Evolutionary conservation across 2,329 filamentous ascomycete genomes (phyloP).

Genomic region (Botryotinia convoluta): DNA sequence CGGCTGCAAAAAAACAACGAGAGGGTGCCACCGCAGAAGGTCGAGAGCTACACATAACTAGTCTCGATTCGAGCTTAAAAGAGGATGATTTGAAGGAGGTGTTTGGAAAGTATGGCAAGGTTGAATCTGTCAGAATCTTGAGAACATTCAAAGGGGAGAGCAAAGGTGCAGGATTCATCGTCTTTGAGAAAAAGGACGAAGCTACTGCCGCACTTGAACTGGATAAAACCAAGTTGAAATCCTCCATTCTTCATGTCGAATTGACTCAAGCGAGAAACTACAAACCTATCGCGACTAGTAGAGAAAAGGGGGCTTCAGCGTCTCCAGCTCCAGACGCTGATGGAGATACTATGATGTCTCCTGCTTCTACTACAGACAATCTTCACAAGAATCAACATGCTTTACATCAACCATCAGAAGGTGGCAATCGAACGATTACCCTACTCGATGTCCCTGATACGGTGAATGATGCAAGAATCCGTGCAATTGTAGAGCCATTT

Average conservation of each 20-base stretch:
- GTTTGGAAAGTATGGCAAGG: slow-evolving; percentile 72
- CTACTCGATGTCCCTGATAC: slow-evolving; percentile 89
- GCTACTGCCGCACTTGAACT: slow-evolving; percentile 66
- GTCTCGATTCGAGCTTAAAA: slow-evolving; percentile 58
- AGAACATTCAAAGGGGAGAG: slow-evolving; percentile 64
- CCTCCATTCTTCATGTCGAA: slow-evolving; percentile 65
- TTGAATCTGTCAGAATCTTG: slow-evolving; percentile 71
- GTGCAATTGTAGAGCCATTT: slow-evolving; percentile 65
- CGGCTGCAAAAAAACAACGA: slow-evolving; percentile 71
- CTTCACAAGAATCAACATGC: slow-evolving; percentile 28
- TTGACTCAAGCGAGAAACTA: slow-evolving; percentile 55
- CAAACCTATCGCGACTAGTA: slow-evolving; percentile 52
- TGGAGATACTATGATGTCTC: slow-evolving; percentile 37
- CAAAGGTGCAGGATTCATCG: slow-evolving; percentile 77
- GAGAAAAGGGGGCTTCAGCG: slow-evolving; percentile 38
- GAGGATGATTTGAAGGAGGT: slow-evolving; percentile 68
- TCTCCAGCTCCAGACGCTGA: slow-evolving; percentile 38
- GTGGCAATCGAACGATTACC: slow-evolving; percentile 69
- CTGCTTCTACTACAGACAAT: slow-evolving; percentile 27
- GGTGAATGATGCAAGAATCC: slow-evolving; percentile 82
- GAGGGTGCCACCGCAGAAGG: slow-evolving; percentile 81
- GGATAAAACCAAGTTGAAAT: slow-evolving; percentile 68
- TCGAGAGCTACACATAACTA: slow-evolving; percentile 77
- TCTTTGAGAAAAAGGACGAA: slow-evolving; percentile 69
- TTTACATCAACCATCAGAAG: slow-evolving; percentile 45